phyloP scores from a whole-genome alignment of 331 rosid genomes.

The Telfairia occidentalis region DNA sequence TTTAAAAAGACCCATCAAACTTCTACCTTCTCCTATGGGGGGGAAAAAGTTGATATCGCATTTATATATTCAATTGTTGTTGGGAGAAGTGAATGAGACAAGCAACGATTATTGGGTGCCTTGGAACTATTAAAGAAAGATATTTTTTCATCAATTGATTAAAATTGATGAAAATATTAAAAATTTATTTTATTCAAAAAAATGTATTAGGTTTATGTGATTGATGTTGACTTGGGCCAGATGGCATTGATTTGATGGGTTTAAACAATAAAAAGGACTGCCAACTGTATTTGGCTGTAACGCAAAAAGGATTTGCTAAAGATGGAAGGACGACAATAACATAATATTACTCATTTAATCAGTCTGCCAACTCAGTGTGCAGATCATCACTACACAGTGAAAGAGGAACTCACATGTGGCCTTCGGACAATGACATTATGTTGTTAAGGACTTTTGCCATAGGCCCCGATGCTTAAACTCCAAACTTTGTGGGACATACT shows the following conservation, averaged over 20 bases:
- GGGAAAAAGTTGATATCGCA: background rate
- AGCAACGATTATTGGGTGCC: background rate
- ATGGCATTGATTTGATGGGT: conserved; percentile 1
- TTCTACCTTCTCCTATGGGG: background rate
- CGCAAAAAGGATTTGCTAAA: background rate
- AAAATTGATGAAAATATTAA: no score
- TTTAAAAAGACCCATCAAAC: background rate
- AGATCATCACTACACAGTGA: background rate
- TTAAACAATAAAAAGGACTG: background rate
- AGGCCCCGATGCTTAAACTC: background rate
- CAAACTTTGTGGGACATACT: background rate
- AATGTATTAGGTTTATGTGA: background rate
- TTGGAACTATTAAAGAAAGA: background rate
- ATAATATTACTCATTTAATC: conserved; percentile 8
- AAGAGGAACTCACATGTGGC: background rate
- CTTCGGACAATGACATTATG: background rate
- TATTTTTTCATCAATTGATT: no score
- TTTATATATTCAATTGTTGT: no score
- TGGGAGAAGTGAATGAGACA: no score
- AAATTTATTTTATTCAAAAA: no score
- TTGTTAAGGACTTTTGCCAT: background rate
- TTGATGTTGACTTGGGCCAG: conserved; percentile 3
- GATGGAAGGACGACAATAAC: background rate
- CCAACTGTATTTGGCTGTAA: conserved; percentile 15
- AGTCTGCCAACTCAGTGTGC: background rate